Evolutionary conservation across 352 stramenopile species (phyloP), one percentile per base, ranked within the genome.

Genomic region (Saprolegnia parasitica): DNA sequence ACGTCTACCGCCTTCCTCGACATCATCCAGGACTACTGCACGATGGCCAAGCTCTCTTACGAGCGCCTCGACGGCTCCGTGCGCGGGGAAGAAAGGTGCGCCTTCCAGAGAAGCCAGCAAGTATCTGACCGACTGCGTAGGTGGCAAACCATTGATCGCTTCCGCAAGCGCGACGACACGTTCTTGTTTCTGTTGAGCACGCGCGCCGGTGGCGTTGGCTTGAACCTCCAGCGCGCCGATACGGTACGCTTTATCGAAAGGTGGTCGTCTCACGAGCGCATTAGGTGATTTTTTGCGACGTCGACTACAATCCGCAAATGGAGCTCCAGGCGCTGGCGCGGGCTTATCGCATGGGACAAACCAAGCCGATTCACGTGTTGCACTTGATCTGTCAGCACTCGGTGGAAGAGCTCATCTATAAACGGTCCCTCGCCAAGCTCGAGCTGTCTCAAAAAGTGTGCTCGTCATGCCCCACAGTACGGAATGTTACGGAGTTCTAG

Each of bases 111-210:
- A 55, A 55, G 5, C 5, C 54, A 42, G 54, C 26, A 15, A 23
- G 13, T 16, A 23, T 60, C 13, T 42, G 54, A 42, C 54, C 16
- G 1, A 4, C 42, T 15, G 13, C 20, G 10, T 32, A 71, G 62
- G 18, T 92, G 84, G 84, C 82, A 92, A 64, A 77, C 80, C 15
- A 94, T 94, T 49, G 86, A 94, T 64, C 81, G 85, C 13, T 94
- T 94, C 29, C 79, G 78, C 20, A 81, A 94, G 65, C 93, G 94
- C 58, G 81, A 86, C 0, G 78, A 88, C 40, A 94, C 96, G 23
- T 98, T 98, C 74, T 78, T 90, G 0, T 93, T 93, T 57, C 61
- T 91, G 24, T 85, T 93, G 65, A 90, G 81, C 54, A 91, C 85
- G 10, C 77, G 83, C n/a, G 81, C 81, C 20, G 85, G 85, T 20